Percentiles rank a stretch among this genome's conserved stretches.
These are phyloP conservation scores for Aureobasidium mangrovei DNA, from an alignment of 2,329 filamentous ascomycete genomes.

Conservation along the genomic window DNA sequence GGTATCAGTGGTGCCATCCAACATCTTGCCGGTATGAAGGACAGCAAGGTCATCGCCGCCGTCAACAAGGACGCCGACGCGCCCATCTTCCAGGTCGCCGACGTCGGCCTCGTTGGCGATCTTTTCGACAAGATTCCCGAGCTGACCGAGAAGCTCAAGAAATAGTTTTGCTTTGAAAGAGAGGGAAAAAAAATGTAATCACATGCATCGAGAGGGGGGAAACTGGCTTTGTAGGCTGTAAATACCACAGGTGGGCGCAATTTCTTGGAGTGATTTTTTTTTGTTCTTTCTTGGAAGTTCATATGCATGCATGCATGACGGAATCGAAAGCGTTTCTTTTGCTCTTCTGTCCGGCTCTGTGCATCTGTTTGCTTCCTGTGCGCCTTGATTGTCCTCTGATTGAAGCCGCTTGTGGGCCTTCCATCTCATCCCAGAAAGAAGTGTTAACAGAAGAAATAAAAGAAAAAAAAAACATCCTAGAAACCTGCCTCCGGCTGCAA, in stretches of 20 bases:
- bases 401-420: no score
- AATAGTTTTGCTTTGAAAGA: neutral
- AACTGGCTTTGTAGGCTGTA: neutral
- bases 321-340: no score
- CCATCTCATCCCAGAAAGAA: no score
- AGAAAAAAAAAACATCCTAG: no score
- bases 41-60: slow-evolving; percentile 97
- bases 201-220: neutral
- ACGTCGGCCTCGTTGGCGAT: slow-evolving; percentile 89
- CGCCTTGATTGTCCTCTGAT: no score
- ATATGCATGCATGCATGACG: no score
- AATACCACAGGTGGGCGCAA: slow-evolving; percentile 4
- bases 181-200: neutral
- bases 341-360: no score
- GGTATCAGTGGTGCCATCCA: slow-evolving; percentile 97
- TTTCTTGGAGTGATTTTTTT: neutral
- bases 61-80: slow-evolving; percentile 98
- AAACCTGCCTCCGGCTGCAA: no score
- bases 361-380: no score
- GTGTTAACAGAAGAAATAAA: no score
- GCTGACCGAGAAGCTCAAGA: slow-evolving; percentile 87
- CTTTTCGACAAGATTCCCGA: slow-evolving; percentile 90
- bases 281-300: neutral
- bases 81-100: slow-evolving; percentile 95
- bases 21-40: slow-evolving; percentile 98